phyloP scores from a whole-genome alignment of 192 early-diverging fungal genomes.

The Pilaira anomala region DNA sequence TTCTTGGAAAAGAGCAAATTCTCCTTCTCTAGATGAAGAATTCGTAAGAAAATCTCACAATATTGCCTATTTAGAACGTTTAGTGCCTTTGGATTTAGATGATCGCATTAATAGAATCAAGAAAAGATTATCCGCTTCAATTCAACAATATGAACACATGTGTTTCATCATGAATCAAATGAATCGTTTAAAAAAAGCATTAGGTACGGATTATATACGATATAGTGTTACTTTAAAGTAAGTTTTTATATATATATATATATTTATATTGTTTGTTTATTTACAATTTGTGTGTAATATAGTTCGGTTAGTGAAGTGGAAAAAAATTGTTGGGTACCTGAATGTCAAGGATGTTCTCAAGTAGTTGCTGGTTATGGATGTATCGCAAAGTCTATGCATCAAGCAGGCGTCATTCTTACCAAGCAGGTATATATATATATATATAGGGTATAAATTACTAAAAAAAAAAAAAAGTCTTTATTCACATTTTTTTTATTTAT shows the following conservation, averaged over 20 bases:
- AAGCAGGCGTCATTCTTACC: slow-evolving; percentile 37
- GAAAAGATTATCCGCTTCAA: slow-evolving; percentile 41
- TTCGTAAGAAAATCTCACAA: slow-evolving; percentile 34
- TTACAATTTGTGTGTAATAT: neutral
- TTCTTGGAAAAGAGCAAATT: slow-evolving; percentile 44
- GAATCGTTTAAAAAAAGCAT: slow-evolving; percentile 54
- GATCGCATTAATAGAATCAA: slow-evolving; percentile 43
- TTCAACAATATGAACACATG: slow-evolving; percentile 58
- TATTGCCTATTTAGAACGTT: slow-evolving; percentile 30
- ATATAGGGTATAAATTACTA: too few species aligned
- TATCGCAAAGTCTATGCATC: slow-evolving; percentile 45
- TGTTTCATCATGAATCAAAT: slow-evolving; percentile 55
- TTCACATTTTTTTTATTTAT: too few species aligned
- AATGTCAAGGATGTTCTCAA: slow-evolving; percentile 55
- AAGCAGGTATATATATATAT: slow-evolving; percentile 28
- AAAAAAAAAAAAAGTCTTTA: too few species aligned
- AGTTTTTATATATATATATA: neutral
- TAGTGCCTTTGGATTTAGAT: slow-evolving; percentile 53
- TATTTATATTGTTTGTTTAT: neutral
- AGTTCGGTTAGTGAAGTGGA: slow-evolving; percentile 55
- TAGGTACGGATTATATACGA: slow-evolving; percentile 52
- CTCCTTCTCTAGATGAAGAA: slow-evolving; percentile 52
- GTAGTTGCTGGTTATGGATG: slow-evolving; percentile 48
- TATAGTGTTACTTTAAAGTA: slow-evolving; percentile 54
- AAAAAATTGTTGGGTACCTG: slow-evolving; percentile 49